phyloP scores from a whole-genome alignment of 257 asterid genomes.

The Solanum tacnaense region DNA sequence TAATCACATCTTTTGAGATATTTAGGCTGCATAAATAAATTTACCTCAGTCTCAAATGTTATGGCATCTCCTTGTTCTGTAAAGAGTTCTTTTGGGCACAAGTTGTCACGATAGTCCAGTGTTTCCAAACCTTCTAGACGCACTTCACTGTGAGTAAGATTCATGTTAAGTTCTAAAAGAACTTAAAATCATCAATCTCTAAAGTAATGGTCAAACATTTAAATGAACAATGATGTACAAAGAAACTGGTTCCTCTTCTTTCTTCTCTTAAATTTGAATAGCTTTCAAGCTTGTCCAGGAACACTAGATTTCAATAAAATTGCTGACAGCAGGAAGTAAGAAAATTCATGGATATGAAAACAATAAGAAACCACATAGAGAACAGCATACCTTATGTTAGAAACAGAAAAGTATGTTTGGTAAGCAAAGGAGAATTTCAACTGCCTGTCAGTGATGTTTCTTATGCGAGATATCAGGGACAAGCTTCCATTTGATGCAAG shows the following conservation, averaged over 20 bases:
- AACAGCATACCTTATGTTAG: slow-evolving; percentile 69
- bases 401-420: slow-evolving; percentile 73
- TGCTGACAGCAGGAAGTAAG: neutral
- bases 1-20: neutral
- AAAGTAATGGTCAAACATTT: neutral
- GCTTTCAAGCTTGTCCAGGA: neutral
- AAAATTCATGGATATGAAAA: neutral
- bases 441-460: slow-evolving; percentile 70
- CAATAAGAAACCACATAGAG: neutral
- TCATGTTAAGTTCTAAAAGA: neutral
- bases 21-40: neutral
- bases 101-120: slow-evolving; percentile 84
- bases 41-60: slow-evolving; percentile 91
- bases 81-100: slow-evolving; percentile 54
- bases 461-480: slow-evolving; percentile 65
- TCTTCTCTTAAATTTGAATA: neutral
- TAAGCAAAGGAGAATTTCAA: slow-evolving; percentile 85
- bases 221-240: neutral
- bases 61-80: slow-evolving; percentile 95
- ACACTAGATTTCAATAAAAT: neutral
- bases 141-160: slow-evolving; percentile 56
- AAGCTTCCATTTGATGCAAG: slow-evolving; percentile 73
- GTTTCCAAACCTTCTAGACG: slow-evolving; percentile 94
- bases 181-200: neutral
- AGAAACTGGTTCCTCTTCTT: neutral